Conservation (phyloP, 768 basidiomycete species). For the Heimioporus sp. region DNA sequence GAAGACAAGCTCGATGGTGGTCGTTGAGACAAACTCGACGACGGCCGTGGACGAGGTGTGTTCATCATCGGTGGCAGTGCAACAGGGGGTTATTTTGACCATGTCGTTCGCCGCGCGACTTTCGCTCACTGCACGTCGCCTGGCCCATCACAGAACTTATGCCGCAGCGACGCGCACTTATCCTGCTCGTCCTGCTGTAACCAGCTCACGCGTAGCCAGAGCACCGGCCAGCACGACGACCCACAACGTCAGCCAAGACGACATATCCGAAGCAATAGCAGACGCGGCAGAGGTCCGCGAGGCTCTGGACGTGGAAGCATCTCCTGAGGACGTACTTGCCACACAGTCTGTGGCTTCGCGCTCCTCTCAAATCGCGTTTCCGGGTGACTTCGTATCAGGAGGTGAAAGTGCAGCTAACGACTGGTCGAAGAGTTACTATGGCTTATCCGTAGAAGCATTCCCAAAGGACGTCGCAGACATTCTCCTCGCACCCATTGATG, state of each 20-base stretch:
- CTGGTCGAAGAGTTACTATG: slow-evolving; percentile 88
- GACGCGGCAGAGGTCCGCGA: slow-evolving; percentile 16
- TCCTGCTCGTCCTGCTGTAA: slow-evolving; percentile 20
- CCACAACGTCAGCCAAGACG: slow-evolving; percentile 18
- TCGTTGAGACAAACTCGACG: slow-evolving; percentile 38
- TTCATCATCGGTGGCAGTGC: slow-evolving; percentile 23
- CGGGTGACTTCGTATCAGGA: slow-evolving; percentile 27
- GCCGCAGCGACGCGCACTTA: slow-evolving; percentile 24
- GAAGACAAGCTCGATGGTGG: slow-evolving; percentile 49
- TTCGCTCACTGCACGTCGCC: slow-evolving; percentile 5
- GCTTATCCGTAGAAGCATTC: slow-evolving; percentile 77
- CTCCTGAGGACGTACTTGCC: slow-evolving; percentile 12
- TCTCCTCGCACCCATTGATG: slow-evolving; percentile 71
- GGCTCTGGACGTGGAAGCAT: slow-evolving; percentile 11
- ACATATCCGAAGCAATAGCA: slow-evolving; percentile 20
- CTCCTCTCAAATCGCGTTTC: slow-evolving; percentile 21
- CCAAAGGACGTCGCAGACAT: slow-evolving; percentile 68
- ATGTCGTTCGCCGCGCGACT: slow-evolving; percentile 11
- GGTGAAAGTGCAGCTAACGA: slow-evolving; percentile 45
- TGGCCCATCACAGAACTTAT: slow-evolving; percentile 14
- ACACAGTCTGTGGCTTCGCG: slow-evolving; percentile 9
- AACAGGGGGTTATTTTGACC: slow-evolving; percentile 14
- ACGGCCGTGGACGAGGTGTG: slow-evolving; percentile 24
- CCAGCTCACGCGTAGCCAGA: slow-evolving; percentile 22
- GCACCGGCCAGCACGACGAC: slow-evolving; percentile 32